Base-by-base conservation (phyloP, 805 yeast genomes). In the Myxozyma kluyveri region DNA sequence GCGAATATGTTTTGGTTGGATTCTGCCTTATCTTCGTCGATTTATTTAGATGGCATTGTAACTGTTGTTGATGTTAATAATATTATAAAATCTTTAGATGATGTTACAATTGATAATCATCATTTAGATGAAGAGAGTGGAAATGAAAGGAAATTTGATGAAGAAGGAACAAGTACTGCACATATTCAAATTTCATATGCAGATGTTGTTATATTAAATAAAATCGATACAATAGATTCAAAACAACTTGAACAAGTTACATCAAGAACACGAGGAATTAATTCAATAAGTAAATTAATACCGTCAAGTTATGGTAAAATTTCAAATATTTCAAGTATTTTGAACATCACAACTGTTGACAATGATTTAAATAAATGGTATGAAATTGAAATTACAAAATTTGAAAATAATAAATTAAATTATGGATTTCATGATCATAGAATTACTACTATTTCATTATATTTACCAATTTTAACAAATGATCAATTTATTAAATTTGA, bases 1-100 rank as follows among this genome's bases (percentile, higher is more conserved):
- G 96, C 97, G 3, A 80, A 83, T 58, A 91, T 91, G 96, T 93
- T 93, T 69, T 93, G 99, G 99, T 75, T 90, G 27, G 99, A 93
- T 67, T 91, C 87, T 22, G 97, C 90, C 0, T 73, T 93, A 52
- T 77, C 83, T 14, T 83, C 96, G 3, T 83, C 82, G 60, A 88
- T 93, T 1, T 86, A 87, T 66, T 83, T 93, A 29, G 98, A 91
- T 68, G 96, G 96, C 0, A 88, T 91, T 3, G 78, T 93, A 12
- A 86, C 96, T 0, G 97, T 91, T 1, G 72, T 93, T 38, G 98
- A 91, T 54, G 72, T 70, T 2, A 54, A 49, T 10, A 83, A 88
- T 63, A 82, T 91, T 22, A 62, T 75, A 17, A 71, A 71, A 47
- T 83, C 86, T 57, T 71, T 91, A 27, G 82, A 80, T 50, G 97